Evolutionary conservation across 2,329 filamentous ascomycete species (phyloP), one percentile per base, ranked within the genome.

Genomic region (Sporothrix schenckii): DNA sequence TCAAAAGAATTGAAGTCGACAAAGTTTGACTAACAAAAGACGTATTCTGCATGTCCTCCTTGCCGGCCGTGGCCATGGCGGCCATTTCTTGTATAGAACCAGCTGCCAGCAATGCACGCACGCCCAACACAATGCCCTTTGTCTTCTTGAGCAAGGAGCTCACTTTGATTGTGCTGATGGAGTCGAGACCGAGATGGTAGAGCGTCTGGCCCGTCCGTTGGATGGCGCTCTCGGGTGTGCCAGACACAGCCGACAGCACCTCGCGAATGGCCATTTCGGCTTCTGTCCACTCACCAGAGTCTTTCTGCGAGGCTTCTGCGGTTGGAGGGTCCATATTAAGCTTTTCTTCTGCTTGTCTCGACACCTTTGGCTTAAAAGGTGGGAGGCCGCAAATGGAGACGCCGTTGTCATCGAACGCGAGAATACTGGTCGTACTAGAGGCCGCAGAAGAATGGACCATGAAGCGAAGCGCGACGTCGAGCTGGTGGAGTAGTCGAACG

Each of bases 151-250:
- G 81, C 9, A 93, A 82, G 0, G 90, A 86, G 10, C 89, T 88
- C 3, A 93, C 88, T 76, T 95, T 96, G 81, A 97, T 95, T 1
- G 93, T 91, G 73, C 90, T 94, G 78, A 97, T 97, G 0, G 94
- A 97, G 77, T 97, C 94, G 1, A 97, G 86, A 0, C 94, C 94
- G 1, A 97, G 84, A 73, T 95, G 89, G 78, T 95, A 97, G 14
- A 97, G 86, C 0, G 86, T 92, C 66, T 89, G 86, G 0, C 83
- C 81, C 0, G 69, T 73, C 69, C 83, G 84, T 2, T 81, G 79
- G 67, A 97, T 91, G 1, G 87, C 82, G 0, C 82, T 79, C 0
- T 68, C 67, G 5, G 88, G 81, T 0, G 91, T 79, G 19, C 85
- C 86, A 0, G 93, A 91, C 0, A 94, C 83, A 41, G 83, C 77